Evolutionary conservation across 176 grass and related monocot genomes (phyloP).

Genomic region (Musa beccarii): DNA sequence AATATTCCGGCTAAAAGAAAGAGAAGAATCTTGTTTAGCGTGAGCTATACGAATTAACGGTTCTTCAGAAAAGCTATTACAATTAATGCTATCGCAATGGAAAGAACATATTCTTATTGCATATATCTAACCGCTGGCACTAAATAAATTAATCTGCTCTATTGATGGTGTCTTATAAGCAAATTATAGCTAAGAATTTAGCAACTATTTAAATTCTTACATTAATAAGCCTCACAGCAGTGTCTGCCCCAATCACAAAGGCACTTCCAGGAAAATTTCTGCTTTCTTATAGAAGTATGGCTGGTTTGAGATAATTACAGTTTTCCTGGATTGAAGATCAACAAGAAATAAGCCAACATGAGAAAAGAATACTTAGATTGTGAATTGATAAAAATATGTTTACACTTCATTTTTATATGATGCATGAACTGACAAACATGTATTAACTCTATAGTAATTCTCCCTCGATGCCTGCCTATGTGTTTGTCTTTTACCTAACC

Average conservation of each 20-base stretch:
- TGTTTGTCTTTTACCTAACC: too few relatives aligned
- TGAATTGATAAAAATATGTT: too few relatives aligned
- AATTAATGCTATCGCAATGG: not conserved
- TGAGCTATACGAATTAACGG: not conserved
- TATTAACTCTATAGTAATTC: too few relatives aligned
- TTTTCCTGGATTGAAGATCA: constrained; percentile 12
- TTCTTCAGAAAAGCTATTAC: not conserved
- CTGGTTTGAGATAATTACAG: constrained; percentile 87
- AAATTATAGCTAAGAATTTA: constrained; percentile 4
- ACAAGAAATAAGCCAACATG: too few relatives aligned
- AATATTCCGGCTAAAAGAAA: constrained; percentile 71
- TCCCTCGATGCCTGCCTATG: too few relatives aligned
- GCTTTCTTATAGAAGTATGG: constrained; percentile 98
- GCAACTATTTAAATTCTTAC: constrained; percentile 37
- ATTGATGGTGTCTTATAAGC: not conserved
- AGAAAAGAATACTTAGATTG: too few relatives aligned
- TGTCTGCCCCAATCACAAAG: constrained; percentile 92
- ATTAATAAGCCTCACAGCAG: constrained; percentile 81
- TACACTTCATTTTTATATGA: too few relatives aligned
- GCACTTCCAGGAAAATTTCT: constrained; percentile 65
- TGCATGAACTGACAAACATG: too few relatives aligned
- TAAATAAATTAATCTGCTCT: not conserved
- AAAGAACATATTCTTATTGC: not conserved
- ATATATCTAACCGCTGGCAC: not conserved
- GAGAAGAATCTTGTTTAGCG: not conserved